Evolutionary conservation across 208 protist genomes (phyloP).

Genomic region (Acanthamoeba castellanii): DNA sequence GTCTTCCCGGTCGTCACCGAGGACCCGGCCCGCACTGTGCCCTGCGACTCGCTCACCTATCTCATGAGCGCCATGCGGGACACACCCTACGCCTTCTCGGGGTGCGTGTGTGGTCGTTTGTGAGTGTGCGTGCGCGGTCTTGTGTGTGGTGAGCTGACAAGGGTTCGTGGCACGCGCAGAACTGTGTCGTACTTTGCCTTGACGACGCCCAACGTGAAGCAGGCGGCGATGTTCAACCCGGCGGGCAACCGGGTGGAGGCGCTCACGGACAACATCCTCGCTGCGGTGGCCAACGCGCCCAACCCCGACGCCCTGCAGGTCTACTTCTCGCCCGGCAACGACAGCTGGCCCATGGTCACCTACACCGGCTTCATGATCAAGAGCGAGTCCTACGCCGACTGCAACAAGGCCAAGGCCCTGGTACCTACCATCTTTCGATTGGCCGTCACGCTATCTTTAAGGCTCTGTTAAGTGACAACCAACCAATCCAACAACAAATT

Average conservation of each 20-base stretch:
- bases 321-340: conserved; percentile 21
- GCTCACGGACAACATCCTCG: conserved; percentile 5
- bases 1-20: neutral
- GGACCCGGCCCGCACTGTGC: neutral
- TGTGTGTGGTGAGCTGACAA: neutral
- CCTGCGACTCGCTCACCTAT: neutral
- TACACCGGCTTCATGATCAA: conserved; percentile 33
- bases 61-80: neutral
- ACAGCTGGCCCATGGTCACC: conserved; percentile 58
- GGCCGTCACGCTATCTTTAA: neutral
- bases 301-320: conserved; percentile 8
- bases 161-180: neutral
- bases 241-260: conserved; percentile 15
- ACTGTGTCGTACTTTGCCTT: conserved; percentile 33
- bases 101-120: neutral
- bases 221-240: conserved; percentile 33
- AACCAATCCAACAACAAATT: too few species aligned
- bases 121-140: neutral
- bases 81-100: conserved; percentile 4
- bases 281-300: neutral
- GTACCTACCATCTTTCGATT: neutral
- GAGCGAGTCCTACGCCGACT: neutral
- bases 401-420: conserved; percentile 49
- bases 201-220: conserved; percentile 33
- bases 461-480: neutral